These are phyloP conservation scores for Daldinia eschscholtzii DNA, from an alignment of 2,329 filamentous ascomycete genomes.

Conservation along the genomic window DNA sequence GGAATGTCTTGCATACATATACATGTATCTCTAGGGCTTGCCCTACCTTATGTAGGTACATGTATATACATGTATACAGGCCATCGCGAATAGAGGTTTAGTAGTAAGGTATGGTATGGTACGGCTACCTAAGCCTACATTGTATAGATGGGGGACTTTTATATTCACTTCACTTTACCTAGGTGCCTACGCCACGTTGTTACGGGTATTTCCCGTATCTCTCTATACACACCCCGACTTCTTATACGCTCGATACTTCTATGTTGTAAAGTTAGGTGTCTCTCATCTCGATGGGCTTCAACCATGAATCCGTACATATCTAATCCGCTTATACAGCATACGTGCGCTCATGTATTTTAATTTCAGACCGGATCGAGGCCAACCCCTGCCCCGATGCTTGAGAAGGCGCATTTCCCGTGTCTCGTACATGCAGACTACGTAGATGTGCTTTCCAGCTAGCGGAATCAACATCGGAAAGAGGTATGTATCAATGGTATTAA, in stretches of 20 bases:
- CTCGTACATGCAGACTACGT: neutral
- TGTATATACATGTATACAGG: neutral
- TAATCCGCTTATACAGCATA: neutral
- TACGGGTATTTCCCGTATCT: neutral
- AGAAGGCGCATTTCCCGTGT: neutral
- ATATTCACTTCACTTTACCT: neutral
- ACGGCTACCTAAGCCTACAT: neutral
- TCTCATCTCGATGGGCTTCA: neutral
- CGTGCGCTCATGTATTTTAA: neutral
- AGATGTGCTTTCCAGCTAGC: neutral
- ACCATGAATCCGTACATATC: neutral
- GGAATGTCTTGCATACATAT: neutral
- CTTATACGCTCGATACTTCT: neutral
- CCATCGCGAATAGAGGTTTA: neutral
- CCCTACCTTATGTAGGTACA: neutral
- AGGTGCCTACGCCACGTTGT: neutral
- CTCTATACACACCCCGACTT: neutral
- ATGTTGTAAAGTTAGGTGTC: neutral
- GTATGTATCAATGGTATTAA: neutral
- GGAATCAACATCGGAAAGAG: neutral
- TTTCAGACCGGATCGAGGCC: neutral
- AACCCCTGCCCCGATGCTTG: no score
- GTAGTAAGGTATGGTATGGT: neutral
- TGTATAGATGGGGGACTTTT: neutral
- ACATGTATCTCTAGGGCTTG: neutral